Base-by-base conservation (phyloP, 2,329 filamentous ascomycete species). In the Elsinoe batatas region DNA sequence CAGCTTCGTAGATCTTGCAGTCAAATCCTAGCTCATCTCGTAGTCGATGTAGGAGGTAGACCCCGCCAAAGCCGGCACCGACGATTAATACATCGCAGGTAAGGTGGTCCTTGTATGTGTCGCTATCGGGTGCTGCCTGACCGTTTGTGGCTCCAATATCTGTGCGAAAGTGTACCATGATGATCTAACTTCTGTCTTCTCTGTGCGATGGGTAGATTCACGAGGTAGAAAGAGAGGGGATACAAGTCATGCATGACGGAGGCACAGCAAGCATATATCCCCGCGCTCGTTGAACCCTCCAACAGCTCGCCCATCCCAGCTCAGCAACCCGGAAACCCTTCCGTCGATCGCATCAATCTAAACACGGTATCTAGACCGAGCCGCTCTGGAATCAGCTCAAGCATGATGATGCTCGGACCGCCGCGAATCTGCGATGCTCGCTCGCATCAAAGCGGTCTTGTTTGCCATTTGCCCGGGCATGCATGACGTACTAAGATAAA, bases 1-100 rank as follows among this genome's bases (percentile, higher is more conserved):
- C 70, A 2, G 67, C 63, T 54, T 72, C 70, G 53, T 70, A 65
- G 55, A 68, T 64, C 46, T 68, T 67, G 51, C 64, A 62, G 1
- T 64, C 64, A 32, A 69, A 59, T 10, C 68, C 68, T 17, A 51
- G 47, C 58, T 65, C 59, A 20, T 63, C 60, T n/a, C 67, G 63
- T 30, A 70, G 59, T 33, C 64, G 59, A 56, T 70, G 61, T 15
- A 64, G 56, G 2, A 64, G 60, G 30, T 64, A 65, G 38, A 63
- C 59, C 54, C 63, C 64, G 38, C 61, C 61, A 38, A 65, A 65
- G n/a, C 64, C 64, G 11, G 64, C 63, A 32, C 64, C 64, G 15
- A 65, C 62, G 42, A 65, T 64, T 18, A 65, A 57, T 10, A 63
- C 64, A 57, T 66, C 64, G 20, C 40, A 53, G n/a, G 64, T 62